These are phyloP conservation scores for Pichia cactophila DNA, from an alignment of 1,139 yeast species.

Conservation along the genomic window DNA sequence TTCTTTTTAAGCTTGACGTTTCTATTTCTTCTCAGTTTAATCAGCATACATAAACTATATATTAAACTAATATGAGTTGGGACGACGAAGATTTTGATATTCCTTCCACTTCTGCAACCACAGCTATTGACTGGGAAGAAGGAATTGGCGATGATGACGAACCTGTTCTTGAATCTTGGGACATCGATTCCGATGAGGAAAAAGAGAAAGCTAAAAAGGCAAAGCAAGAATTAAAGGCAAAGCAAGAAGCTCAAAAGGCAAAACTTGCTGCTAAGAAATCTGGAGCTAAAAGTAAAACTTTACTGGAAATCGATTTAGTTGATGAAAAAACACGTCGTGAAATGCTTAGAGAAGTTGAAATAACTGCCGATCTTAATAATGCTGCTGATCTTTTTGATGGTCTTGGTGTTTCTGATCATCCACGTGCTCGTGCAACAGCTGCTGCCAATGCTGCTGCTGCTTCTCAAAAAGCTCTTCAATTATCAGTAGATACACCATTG, in stretches of 20 bases:
- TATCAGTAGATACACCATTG: conserved; percentile 63
- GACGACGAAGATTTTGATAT: conserved; percentile 91
- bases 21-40: no score
- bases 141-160: conserved; percentile 62
- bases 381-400: conserved; percentile 91
- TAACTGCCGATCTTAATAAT: conserved; percentile 78
- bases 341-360: conserved; percentile 68
- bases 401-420: conserved; percentile 67
- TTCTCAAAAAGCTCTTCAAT: conserved; percentile 26
- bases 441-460: not conserved
- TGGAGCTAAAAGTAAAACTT: conserved; percentile 21
- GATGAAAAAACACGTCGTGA: conserved; percentile 66
- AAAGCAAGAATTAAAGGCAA: conserved; percentile 16
- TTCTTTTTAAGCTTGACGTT: not conserved
- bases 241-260: conserved; percentile 22
- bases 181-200: conserved; percentile 59
- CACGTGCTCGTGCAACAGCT: conserved; percentile 45
- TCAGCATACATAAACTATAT: not conserved
- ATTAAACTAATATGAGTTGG: not conserved
- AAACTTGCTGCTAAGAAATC: conserved; percentile 15
- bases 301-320: conserved; percentile 51
- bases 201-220: conserved; percentile 35
- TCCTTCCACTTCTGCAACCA: conserved; percentile 40
- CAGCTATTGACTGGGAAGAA: conserved; percentile 61
- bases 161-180: conserved; percentile 83